Percentiles rank a stretch among this genome's conserved stretches.
Evolutionary conservation across 805 yeast species (phyloP).

Genomic region (Torulaspora maleeae): DNA sequence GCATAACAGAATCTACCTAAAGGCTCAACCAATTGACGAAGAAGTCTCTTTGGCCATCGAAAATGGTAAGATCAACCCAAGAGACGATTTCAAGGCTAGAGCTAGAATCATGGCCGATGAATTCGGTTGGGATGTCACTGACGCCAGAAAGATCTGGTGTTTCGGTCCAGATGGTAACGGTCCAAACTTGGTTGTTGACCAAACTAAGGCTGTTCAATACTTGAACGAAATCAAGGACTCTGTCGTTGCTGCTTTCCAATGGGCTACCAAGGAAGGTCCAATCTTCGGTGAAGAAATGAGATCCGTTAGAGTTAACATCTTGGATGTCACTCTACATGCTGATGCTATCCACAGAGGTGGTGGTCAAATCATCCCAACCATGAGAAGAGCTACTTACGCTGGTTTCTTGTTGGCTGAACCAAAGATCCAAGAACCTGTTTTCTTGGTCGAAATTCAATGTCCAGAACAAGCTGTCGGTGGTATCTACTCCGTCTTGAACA

Average conservation of each 20-base stretch:
- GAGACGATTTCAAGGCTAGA: constrained; percentile 98
- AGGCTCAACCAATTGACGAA: constrained; percentile 94
- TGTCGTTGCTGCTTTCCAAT: constrained; percentile 99
- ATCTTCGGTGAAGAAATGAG: constrained; percentile 94
- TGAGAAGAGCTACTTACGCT: constrained; percentile 99
- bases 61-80: constrained; percentile 84
- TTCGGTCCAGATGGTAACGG: constrained; percentile 99
- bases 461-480: constrained; percentile 99
- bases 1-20: constrained; percentile 99
- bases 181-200: constrained; percentile 98
- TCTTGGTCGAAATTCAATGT: constrained; percentile 99
- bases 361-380: constrained; percentile 99
- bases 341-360: constrained; percentile 99
- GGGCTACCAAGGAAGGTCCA: constrained; percentile 99
- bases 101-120: constrained; percentile 99
- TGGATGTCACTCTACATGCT: constrained; percentile 98
- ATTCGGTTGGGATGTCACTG: constrained; percentile 99
- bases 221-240: constrained; percentile 98
- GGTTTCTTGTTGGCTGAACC: constrained; percentile 98
- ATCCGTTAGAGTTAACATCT: constrained; percentile 94
- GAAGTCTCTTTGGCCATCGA: constrained; percentile 91
- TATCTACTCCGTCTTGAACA: constrained; percentile 99
- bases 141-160: constrained; percentile 99
- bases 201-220: constrained; percentile 99
- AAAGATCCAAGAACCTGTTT: constrained; percentile 98